Base-by-base conservation (phyloP, 176 grass and related monocot genomes). In the Pontederia paniculata region DNA sequence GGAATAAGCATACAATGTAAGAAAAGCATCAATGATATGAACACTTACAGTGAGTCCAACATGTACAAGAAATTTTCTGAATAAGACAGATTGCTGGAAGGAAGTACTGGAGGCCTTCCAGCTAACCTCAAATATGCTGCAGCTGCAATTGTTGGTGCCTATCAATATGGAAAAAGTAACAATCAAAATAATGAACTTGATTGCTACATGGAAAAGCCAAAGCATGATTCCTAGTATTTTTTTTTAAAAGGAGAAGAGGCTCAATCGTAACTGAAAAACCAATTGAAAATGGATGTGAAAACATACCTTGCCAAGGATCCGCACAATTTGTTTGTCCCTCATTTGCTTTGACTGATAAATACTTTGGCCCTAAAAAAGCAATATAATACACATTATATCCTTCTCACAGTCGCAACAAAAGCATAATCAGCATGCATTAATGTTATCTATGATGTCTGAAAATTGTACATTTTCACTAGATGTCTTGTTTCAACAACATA, bases 1-100 rank as follows among this genome's bases (percentile, higher is more conserved):
- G 46, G n/a, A 15, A 28, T 50, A 47, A 42, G 15, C 65, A 31
- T 61, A 62, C 22, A 16, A 16, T 68, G 57, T 19, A 54, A 68
- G 4, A 44, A 17, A 54, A 9, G 14, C 9, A 42, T 17, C 25
- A 10, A 15, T 45, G 28, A 31, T 1, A 31, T 31, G 25, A 37
- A 6, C 28, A 76, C 83, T 91, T 98, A 98, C 93, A 98, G 52
- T 17, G 93, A 98, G 45, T 98, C 93, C 44, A 98, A 72, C 93
- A 91, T 91, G 72, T 84, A 91, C 51, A 98, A 74, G 66, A 91
- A 98, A 51, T 91, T 98, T 58, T 98, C 93, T 8, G 93, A 98
- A 55, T 88, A 98, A 79, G 93, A 98, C 42, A 98, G 80, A 66
- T 59, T 82, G 71, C 60, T 84, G 48, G 86, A 91, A 75, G 86